Base-by-base conservation (phyloP, 495 filamentous ascomycete genomes). In the Podospora pseudopauciseta region DNA sequence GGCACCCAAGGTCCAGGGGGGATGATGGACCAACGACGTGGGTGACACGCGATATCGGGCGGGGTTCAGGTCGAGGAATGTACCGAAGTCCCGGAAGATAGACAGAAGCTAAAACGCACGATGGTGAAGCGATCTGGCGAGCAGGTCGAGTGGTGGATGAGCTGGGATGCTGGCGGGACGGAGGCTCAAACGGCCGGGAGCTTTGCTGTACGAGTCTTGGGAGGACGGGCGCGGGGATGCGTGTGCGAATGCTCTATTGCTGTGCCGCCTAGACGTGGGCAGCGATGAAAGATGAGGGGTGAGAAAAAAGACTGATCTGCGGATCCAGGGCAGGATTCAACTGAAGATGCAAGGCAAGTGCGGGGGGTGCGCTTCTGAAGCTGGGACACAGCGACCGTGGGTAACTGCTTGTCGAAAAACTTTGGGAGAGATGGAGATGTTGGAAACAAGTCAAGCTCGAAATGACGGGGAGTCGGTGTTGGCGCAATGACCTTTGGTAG, bases 401-500 rank as follows among this genome's bases (percentile, higher is more conserved):
- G 23, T 63, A 44, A 34, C 13, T 62, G 30, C 20, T 64, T 68
- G 20, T 57, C 61, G 7, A 49, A 66, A 26, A 69, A 68, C 64
- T 72, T 64, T 59, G 62, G 44, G 13, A 11, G 65, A 71, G 63
- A 63, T 69, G 58, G 63, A 64, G 68, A 71, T 65, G 55, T 68
- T 67, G 65, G 68, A 64, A 69, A 57, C 64, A 67, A 65, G 72
- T 65, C 68, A 69, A 76, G 70, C 72, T 74, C 44, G 69, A 74
- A 69, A 67, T 73, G 70, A 71, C 64, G 70, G 61, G 70, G 69
- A 68, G 68, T 67, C 63, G 67, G 66, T 66, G 68, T 71, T 76
- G 73, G 72, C 71, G 68, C 72, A 71, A 70, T 71, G 69, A 66
- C 66, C 60, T 68, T 65, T 67, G 67, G 32, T 53, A 59, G 65